phyloP scores from a whole-genome alignment of 129 eudicot genomes.

The Flaveria robusta region DNA sequence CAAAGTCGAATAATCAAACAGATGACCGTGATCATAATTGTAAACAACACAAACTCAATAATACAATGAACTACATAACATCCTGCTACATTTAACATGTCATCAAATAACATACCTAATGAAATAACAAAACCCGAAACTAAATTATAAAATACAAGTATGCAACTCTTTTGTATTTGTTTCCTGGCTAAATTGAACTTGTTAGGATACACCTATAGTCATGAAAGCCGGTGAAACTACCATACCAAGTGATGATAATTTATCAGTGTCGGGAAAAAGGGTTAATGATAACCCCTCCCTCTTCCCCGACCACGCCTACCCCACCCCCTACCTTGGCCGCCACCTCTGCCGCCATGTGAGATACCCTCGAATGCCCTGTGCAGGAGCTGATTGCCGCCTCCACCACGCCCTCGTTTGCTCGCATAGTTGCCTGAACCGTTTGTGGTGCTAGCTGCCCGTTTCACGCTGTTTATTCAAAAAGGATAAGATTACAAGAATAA shows the following conservation, averaged over 20 bases:
- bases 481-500: neutral
- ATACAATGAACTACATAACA: neutral
- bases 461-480: slow-evolving; percentile 46
- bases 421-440: slow-evolving; percentile 54
- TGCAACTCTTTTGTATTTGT: slow-evolving; percentile 9
- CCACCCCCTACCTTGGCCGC: slow-evolving; percentile 63
- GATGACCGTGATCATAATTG: too few species aligned
- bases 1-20: neutral
- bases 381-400: slow-evolving; percentile 59
- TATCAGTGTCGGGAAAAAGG: neutral
- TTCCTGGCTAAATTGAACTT: neutral
- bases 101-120: slow-evolving; percentile 8
- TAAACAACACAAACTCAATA: neutral
- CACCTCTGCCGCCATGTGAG: slow-evolving; percentile 60
- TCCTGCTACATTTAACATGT: neutral
- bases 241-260: slow-evolving; percentile 16
- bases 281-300: slow-evolving; percentile 58
- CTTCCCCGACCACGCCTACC: slow-evolving; percentile 70
- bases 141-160: slow-evolving; percentile 16
- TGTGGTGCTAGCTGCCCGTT: slow-evolving; percentile 54
- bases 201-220: slow-evolving; percentile 28
- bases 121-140: slow-evolving; percentile 2
- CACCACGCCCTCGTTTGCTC: slow-evolving; percentile 60
- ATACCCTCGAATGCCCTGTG: slow-evolving; percentile 59
- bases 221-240: slow-evolving; percentile 28